These are phyloP conservation scores for Colletotrichum sp. DNA, from an alignment of 2,329 filamentous ascomycete species.

Conservation along the genomic window DNA sequence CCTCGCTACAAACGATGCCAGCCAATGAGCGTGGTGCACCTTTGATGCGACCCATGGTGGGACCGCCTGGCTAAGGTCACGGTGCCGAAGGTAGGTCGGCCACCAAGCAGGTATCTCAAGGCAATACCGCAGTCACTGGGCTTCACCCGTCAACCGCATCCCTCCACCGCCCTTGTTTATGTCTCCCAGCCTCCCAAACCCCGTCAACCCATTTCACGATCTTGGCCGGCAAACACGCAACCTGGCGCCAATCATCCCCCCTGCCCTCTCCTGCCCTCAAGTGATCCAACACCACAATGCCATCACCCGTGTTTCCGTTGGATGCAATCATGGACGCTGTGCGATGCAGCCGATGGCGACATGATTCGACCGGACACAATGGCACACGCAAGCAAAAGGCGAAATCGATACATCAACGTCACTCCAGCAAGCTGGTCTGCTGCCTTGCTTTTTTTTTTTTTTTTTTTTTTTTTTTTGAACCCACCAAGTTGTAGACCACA, in stretches of 20 bases:
- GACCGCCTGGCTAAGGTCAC: background rate
- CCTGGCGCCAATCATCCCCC: constrained; percentile 9
- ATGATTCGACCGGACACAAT: background rate
- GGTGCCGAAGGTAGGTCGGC: too few species aligned
- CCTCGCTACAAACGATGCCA: background rate
- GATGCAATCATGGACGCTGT: background rate
- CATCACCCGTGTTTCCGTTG: constrained; percentile 8
- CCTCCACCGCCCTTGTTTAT: too few species aligned
- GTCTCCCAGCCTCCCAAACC: background rate
- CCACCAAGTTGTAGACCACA: too few species aligned
- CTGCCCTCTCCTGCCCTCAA: background rate
- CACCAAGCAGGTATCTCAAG: too few species aligned
- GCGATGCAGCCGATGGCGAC: background rate
- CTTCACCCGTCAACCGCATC: too few species aligned
- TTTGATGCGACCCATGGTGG: background rate
- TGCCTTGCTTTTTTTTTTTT: constrained; percentile 2
- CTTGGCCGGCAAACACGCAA: constrained; percentile 19
- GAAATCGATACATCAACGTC: constrained; percentile 1
- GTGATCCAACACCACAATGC: constrained; percentile 6
- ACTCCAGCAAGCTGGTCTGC: background rate
- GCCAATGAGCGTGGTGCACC: background rate
- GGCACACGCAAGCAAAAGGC: background rate
- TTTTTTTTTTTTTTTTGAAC: too few species aligned
- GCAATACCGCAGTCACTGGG: too few species aligned
- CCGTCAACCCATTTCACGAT: constrained; percentile 10